Conservation (phyloP, 805 yeast species). For the Sungouiozyma intestinalis region DNA sequence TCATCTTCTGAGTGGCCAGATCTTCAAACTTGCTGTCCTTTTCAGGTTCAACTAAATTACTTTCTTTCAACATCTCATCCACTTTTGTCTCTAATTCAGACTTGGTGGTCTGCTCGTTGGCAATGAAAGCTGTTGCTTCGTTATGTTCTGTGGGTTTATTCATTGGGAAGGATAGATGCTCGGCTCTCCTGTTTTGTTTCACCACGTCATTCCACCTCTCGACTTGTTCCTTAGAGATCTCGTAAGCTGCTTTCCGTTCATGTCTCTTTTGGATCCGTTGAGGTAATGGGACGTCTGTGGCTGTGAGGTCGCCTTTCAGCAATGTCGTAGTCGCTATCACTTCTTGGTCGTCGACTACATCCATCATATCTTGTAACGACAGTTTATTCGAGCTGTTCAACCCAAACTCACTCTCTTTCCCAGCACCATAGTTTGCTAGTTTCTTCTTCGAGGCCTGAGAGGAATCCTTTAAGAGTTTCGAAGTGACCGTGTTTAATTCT, state of each 20-base stretch:
- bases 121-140: constrained; percentile 46
- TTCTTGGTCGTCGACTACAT: constrained; percentile 44
- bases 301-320: constrained; percentile 32
- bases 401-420: constrained; percentile 59
- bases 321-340: constrained; percentile 42
- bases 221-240: constrained; percentile 76
- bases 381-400: constrained; percentile 51
- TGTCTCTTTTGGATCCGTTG: constrained; percentile 73
- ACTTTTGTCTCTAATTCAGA: constrained; percentile 62
- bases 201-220: constrained; percentile 83
- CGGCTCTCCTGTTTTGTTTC: constrained; percentile 69
- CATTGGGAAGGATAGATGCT: constrained; percentile 42
- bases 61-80: constrained; percentile 46
- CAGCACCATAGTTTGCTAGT: constrained; percentile 41
- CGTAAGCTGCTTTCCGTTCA: constrained; percentile 85
- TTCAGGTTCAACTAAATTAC: constrained; percentile 60
- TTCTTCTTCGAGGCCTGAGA: constrained; percentile 31
- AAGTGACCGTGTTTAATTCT: constrained; percentile 42
- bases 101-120: constrained; percentile 33
- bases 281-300: constrained; percentile 75
- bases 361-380: constrained; percentile 65
- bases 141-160: constrained; percentile 24
- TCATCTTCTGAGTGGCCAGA: constrained; percentile 67
- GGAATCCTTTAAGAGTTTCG: constrained; percentile 28
- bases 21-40: constrained; percentile 82